Evolutionary conservation across 176 grass and related monocot genomes (phyloP).

Genomic region (Metroxylon sagu): DNA sequence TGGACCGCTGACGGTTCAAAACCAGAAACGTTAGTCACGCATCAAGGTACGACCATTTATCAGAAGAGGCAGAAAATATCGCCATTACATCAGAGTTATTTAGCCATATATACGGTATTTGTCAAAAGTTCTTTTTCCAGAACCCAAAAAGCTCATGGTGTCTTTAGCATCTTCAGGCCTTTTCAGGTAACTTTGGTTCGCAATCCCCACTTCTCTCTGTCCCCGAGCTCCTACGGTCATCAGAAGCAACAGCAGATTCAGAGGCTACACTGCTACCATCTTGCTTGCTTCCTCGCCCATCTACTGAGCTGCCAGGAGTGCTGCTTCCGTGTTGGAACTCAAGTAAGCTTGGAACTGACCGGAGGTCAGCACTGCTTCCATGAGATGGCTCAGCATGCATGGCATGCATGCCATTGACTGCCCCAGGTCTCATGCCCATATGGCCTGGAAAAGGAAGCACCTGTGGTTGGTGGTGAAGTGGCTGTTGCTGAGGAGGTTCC

Average conservation of each 20-base stretch:
- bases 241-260: background rate
- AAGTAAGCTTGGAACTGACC: conserved; percentile 7
- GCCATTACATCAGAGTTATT: too few species aligned
- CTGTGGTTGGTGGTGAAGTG: too few species aligned
- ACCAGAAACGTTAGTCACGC: too few species aligned
- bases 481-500: conserved; percentile 23
- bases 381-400: conserved; percentile 46
- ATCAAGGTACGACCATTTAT: too few species aligned
- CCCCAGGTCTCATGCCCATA: conserved; percentile 53
- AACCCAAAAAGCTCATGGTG: too few species aligned
- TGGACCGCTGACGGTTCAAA: too few species aligned
- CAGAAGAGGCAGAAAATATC: too few species aligned
- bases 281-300: background rate
- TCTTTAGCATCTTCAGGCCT: too few species aligned
- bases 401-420: conserved; percentile 57
- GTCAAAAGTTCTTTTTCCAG: too few species aligned
- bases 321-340: background rate
- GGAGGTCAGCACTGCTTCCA: conserved; percentile 26
- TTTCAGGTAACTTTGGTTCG: too few species aligned
- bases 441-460: background rate
- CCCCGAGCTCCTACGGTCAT: background rate
- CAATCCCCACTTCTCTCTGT: too few species aligned
- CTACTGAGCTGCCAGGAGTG: background rate
- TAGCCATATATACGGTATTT: too few species aligned
- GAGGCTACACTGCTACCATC: background rate